phyloP scores from a whole-genome alignment of 1,284 basidiomycete species.

The Cutaneotrichosporon dermatis region DNA sequence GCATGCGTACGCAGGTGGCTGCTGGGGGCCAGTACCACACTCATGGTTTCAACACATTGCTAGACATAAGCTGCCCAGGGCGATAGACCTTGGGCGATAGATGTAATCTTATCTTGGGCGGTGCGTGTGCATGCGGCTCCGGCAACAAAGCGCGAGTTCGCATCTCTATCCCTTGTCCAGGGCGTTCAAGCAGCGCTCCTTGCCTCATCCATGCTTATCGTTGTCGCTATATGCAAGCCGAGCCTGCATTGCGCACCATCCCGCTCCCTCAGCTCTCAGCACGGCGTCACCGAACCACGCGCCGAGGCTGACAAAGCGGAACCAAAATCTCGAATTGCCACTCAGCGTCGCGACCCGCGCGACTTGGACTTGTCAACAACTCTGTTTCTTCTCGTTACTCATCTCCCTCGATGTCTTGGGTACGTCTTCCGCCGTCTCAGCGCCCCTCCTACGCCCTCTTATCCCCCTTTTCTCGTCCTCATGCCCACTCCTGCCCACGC shows the following conservation, averaged over 20 bases:
- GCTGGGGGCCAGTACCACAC: too few species aligned
- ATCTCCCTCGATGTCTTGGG: constrained; percentile 13
- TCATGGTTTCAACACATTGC: neutral
- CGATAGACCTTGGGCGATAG: too few species aligned
- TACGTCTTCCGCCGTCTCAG: neutral
- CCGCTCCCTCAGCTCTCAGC: neutral
- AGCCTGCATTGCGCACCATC: too few species aligned
- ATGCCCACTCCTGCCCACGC: neutral
- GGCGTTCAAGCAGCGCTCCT: too few species aligned
- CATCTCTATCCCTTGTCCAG: too few species aligned
- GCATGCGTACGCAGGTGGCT: neutral
- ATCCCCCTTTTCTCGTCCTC: too few species aligned
- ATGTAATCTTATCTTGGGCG: constrained; percentile 5
- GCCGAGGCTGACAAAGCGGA: neutral
- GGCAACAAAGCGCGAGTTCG: too few species aligned
- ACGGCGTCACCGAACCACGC: neutral
- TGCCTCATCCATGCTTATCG: too few species aligned
- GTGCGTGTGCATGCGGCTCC: too few species aligned
- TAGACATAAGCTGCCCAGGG: neutral
- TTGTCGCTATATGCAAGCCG: too few species aligned
- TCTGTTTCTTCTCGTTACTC: too few species aligned
- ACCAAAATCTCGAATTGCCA: constrained; percentile 4
- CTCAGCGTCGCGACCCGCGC: neutral
- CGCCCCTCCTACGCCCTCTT: too few species aligned
- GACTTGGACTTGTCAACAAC: neutral